These are phyloP conservation scores for Starmerella stigmatis DNA, from an alignment of 805 yeast genomes.

Conservation along the genomic window DNA sequence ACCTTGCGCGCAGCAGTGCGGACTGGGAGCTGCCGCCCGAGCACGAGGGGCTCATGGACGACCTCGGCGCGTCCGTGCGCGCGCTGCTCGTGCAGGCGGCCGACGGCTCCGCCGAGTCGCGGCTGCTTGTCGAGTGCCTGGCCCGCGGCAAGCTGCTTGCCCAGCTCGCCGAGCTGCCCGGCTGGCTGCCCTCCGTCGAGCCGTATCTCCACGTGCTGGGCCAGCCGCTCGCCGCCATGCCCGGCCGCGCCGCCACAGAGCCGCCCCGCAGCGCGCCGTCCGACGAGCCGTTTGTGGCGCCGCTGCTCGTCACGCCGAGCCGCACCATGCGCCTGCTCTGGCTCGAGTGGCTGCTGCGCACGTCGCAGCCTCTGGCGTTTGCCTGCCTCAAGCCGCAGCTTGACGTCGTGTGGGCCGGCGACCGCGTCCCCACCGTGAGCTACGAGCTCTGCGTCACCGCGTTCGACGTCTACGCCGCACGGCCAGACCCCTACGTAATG, in stretches of 20 bases:
- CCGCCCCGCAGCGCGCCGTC: neutral
- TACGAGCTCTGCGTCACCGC: constrained; percentile 37
- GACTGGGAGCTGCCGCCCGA: constrained; percentile 10
- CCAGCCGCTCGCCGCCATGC: neutral
- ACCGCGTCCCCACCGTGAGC: constrained; percentile 25
- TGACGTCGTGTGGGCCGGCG: constrained; percentile 25
- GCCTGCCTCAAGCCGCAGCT: constrained; percentile 13
- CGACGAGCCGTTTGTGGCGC: neutral
- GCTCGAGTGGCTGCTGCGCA: constrained; percentile 23
- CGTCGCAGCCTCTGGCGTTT: constrained; percentile 14
- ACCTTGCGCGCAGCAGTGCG: constrained; percentile 19
- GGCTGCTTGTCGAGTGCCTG: constrained; percentile 5
- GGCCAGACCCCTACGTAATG: constrained; percentile 2
- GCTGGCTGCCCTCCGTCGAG: neutral
- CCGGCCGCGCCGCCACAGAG: constrained; percentile 1
- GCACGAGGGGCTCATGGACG: constrained; percentile 1
- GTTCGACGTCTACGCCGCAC: constrained; percentile 31
- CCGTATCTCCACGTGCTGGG: neutral
- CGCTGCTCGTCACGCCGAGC: constrained; percentile 8
- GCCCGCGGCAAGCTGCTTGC: constrained; percentile 2
- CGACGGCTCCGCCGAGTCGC: constrained; percentile 17
- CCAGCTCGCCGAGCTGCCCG: neutral
- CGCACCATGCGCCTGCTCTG: constrained; percentile 21
- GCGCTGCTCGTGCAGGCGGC: constrained; percentile 16
- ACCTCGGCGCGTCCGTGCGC: neutral